These are phyloP conservation scores for Fulvia fulva DNA, from an alignment of 2,329 filamentous ascomycete genomes.

Conservation along the genomic window DNA sequence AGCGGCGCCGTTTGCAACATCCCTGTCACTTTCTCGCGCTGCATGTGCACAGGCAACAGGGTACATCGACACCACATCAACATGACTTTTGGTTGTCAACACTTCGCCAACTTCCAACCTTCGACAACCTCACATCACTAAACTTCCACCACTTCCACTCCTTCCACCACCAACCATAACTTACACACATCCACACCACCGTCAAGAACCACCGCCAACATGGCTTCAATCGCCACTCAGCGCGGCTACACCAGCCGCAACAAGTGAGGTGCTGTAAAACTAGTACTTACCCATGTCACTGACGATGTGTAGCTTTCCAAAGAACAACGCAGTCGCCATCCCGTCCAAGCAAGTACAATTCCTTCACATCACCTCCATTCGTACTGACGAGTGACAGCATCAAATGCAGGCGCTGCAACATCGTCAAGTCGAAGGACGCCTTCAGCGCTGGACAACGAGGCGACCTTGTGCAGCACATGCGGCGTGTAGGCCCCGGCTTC, in stretches of 20 bases:
- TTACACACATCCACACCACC: background rate
- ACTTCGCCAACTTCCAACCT: too few relatives aligned
- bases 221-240: background rate
- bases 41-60: background rate
- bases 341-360: background rate
- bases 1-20: background rate
- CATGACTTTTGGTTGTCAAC: too few relatives aligned
- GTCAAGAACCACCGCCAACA: background rate
- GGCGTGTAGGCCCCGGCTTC: background rate
- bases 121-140: too few relatives aligned
- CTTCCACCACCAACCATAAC: background rate
- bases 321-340: background rate
- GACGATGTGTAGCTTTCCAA: background rate
- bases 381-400: slow-evolving; percentile 9
- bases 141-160: background rate
- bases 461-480: background rate
- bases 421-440: slow-evolving; percentile 3
- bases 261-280: background rate
- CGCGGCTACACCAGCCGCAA: background rate
- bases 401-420: slow-evolving; percentile 17
- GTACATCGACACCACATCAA: too few relatives aligned
- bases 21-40: background rate
- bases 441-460: slow-evolving; percentile 2
- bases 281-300: background rate
- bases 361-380: background rate